Percentiles rank a stretch among this genome's conserved stretches.
Evolutionary conservation across 352 stramenopile species (phyloP).

Genomic region (Phytophthora megakarya): DNA sequence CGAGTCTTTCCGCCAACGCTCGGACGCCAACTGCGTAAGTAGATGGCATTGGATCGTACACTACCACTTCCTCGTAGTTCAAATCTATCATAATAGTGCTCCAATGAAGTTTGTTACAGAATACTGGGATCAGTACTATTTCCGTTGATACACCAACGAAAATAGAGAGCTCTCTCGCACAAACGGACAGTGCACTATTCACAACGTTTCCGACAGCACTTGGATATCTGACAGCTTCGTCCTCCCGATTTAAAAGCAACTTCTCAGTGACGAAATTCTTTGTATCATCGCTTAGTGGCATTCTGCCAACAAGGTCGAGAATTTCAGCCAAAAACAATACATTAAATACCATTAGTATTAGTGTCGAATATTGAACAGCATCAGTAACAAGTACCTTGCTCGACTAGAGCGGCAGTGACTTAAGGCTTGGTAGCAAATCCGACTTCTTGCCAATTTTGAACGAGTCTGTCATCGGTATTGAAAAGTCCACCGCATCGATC

Average conservation of each 20-base stretch:
- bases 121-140: not conserved
- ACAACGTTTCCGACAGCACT: too few relatives aligned
- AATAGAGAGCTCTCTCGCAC: too few relatives aligned
- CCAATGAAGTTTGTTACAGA: not conserved
- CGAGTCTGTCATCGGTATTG: not conserved
- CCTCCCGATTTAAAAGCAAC: not conserved
- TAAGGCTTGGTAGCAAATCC: not conserved
- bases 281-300: not conserved
- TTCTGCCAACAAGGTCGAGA: not conserved
- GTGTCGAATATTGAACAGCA: too few relatives aligned
- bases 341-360: too few relatives aligned
- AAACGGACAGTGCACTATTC: too few relatives aligned
- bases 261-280: not conserved
- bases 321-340: too few relatives aligned
- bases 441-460: not conserved
- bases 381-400: too few relatives aligned
- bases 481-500: not conserved
- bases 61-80: not conserved
- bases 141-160: not conserved
- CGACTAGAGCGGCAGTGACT: not conserved
- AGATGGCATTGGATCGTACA: conserved; percentile 2
- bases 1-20: not conserved
- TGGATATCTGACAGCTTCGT: too few relatives aligned
- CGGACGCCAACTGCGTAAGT: not conserved
- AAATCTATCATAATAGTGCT: conserved; percentile 4